phyloP scores from a whole-genome alignment of 2,329 filamentous ascomycete genomes.

The Alternaria hordeiaustralica region DNA sequence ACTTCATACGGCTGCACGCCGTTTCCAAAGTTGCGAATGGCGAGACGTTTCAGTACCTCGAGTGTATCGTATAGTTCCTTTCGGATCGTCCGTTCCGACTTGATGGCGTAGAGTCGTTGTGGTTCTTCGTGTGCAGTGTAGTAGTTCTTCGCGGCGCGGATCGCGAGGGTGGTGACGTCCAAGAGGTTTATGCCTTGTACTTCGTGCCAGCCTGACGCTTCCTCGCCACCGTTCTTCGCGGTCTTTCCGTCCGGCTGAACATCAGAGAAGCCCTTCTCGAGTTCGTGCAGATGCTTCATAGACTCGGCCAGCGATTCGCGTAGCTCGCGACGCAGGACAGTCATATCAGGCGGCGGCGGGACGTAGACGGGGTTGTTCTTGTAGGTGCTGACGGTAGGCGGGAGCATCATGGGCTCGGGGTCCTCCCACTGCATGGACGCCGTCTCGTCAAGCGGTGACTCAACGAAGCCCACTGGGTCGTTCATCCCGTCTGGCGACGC shows the following conservation, averaged over 20 bases:
- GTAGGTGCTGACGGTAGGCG: conserved; percentile 97
- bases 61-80: conserved; percentile 84
- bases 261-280: conserved; percentile 48
- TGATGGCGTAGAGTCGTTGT: conserved; percentile 83
- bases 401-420: conserved; percentile 79
- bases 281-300: conserved; percentile 69
- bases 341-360: conserved; percentile 81
- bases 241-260: conserved; percentile 10
- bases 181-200: conserved; percentile 90
- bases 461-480: conserved; percentile 51
- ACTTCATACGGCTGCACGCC: conserved; percentile 82
- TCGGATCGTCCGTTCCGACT: conserved; percentile 83
- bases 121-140: conserved; percentile 92
- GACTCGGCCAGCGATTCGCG: conserved; percentile 73
- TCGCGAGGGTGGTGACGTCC: conserved; percentile 93
- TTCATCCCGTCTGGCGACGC: conserved; percentile 26
- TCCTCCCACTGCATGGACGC: conserved; percentile 61
- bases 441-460: conserved; percentile 63
- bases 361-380: conserved; percentile 82
- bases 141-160: conserved; percentile 92
- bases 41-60: conserved; percentile 91
- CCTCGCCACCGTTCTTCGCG: conserved; percentile 22
- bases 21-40: conserved; percentile 81
- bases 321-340: conserved; percentile 75
- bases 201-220: conserved; percentile 76